These are phyloP conservation scores for Astraeus odoratus DNA, from an alignment of 768 basidiomycete genomes.

Conservation along the genomic window DNA sequence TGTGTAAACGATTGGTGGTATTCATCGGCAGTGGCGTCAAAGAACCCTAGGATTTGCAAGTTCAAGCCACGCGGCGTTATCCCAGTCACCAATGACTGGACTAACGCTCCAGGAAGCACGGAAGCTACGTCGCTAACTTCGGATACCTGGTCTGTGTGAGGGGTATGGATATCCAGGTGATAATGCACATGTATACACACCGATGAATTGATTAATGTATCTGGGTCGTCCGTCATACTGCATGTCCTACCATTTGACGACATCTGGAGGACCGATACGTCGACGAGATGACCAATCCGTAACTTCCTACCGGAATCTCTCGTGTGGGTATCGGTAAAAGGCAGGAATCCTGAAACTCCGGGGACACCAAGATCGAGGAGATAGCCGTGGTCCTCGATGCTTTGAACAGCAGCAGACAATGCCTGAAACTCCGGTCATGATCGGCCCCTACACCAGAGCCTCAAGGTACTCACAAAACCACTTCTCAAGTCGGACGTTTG, in stretches of 20 bases:
- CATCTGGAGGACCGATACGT: conserved; percentile 58
- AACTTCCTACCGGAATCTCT: conserved; percentile 32
- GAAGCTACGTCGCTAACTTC: conserved; percentile 75
- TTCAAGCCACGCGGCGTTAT: conserved; percentile 70
- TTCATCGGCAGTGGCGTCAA: conserved; percentile 82
- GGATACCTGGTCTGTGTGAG: conserved; percentile 43
- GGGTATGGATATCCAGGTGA: not conserved
- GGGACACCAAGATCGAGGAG: conserved; percentile 77
- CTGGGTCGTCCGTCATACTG: conserved; percentile 52
- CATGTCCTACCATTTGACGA: conserved; percentile 77
- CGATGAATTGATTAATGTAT: conserved; percentile 42
- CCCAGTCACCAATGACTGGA: conserved; percentile 76
- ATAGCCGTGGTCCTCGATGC: conserved; percentile 93
- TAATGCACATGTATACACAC: conserved; percentile 36
- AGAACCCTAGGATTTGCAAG: conserved; percentile 86
- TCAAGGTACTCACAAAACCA: conserved; percentile 58
- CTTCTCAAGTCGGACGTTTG: conserved; percentile 66
- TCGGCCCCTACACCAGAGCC: not conserved
- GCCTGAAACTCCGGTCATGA: conserved; percentile 37
- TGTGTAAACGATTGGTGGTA: conserved; percentile 54
- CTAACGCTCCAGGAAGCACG: conserved; percentile 79
- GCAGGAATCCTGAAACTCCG: conserved; percentile 77
- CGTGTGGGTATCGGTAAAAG: conserved; percentile 63
- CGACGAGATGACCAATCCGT: conserved; percentile 59
- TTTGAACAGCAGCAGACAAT: conserved; percentile 69